phyloP scores from a whole-genome alignment of 495 filamentous ascomycete species.

The Choiromyces venosus region DNA sequence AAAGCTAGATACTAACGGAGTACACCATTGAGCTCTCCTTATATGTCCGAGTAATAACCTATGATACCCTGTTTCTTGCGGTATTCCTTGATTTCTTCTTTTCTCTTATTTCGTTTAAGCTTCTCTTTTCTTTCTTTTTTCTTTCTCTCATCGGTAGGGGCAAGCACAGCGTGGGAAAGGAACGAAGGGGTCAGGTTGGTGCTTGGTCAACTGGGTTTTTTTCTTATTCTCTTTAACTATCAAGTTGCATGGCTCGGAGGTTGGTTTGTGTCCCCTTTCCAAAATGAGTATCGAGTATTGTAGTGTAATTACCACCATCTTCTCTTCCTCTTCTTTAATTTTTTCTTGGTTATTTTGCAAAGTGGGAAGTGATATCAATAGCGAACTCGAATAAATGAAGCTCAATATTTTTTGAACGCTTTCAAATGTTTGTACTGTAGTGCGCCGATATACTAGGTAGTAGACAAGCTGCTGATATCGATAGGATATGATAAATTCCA shows the following conservation, averaged over 20 bases:
- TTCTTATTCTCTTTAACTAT: not conserved
- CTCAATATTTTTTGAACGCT: not conserved
- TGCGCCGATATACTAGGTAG: too few relatives aligned
- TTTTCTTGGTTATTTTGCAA: not conserved
- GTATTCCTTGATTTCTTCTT: not conserved
- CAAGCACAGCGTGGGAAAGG: not conserved
- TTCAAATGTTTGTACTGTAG: not conserved
- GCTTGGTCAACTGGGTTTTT: not conserved
- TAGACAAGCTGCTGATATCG: not conserved
- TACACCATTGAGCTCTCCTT: constrained; percentile 12
- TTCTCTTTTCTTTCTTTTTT: not conserved
- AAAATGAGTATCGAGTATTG: not conserved
- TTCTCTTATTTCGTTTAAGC: not conserved
- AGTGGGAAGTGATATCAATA: not conserved
- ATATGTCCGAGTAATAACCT: not conserved
- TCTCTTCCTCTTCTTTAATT: not conserved
- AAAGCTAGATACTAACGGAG: constrained; percentile 26
- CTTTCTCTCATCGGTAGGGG: not conserved
- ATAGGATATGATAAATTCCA: not conserved
- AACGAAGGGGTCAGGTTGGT: not conserved
- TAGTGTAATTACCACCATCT: not conserved
- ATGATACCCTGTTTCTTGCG: not conserved
- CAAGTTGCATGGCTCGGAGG: not conserved
- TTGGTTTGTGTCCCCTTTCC: not conserved
- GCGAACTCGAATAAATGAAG: not conserved